Evolutionary conservation across 2,329 filamentous ascomycete genomes (phyloP), one percentile per base, ranked within the genome.

Genomic region (Colletotrichum falcatum): DNA sequence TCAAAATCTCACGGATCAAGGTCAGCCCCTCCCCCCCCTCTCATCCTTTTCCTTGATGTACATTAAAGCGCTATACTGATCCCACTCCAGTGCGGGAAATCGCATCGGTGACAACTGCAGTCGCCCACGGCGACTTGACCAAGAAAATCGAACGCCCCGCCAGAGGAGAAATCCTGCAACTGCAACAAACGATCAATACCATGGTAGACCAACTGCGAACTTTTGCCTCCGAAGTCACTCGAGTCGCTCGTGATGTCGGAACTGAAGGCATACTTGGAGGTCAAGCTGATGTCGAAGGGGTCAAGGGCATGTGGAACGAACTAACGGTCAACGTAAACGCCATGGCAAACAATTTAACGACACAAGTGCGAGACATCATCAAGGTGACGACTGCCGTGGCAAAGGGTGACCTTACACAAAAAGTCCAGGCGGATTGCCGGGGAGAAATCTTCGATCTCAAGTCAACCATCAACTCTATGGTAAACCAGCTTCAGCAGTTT

Each of bases 381-480:
- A 91, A 91, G 81, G 90, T 92, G 73, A 92, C 90, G 39, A 92
- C 90, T 39, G 90, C 90, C 71, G 90, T 92, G 74, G 90, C 90
- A 76, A 91, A 90, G 82, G 95, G 95, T 82, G 96, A 99, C 80
- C 87, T 99, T 76, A 98, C 95, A 61, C 95, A 97, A 81, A 98
- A 98, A 81, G 95, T 99, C 48, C 94, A 97, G 81, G 95, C 95
- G 72, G 94, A 94, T 78, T 95, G 93, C 82, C 92, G 91, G 84
- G 97, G 92, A 81, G 96, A 95, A 86, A 98, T 95, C 77, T 92
- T 91, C 79, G 94, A 93, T 84, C 92, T 99, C 78, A 99, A 99
- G 83, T 95, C 94, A 71, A 98, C 96, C 56, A 99, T 98, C 85
- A 99, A 99, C 83, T 96, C 93, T 79, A 99, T 99, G 95, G 95